Evolutionary conservation across 2,329 filamentous ascomycete genomes (phyloP).

Genomic region (Arthrinium phaeospermum): DNA sequence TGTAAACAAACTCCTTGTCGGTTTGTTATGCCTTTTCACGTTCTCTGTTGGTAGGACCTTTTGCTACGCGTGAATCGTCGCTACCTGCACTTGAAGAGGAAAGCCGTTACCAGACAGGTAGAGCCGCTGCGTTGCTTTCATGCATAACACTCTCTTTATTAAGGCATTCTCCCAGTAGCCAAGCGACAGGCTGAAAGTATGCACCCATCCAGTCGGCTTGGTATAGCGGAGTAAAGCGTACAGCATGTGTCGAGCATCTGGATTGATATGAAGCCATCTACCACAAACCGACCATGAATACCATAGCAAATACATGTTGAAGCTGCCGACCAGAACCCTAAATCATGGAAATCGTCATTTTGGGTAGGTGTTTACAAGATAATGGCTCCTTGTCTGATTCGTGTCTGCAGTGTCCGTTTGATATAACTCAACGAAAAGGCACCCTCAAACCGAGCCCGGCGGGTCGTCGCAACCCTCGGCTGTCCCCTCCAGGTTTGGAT

Average conservation of each 20-base stretch:
- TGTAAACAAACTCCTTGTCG: neutral
- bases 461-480: neutral
- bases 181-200: neutral
- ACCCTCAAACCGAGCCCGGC: neutral
- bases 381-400: neutral
- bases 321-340: neutral
- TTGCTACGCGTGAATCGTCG: neutral
- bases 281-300: neutral
- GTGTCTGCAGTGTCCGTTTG: neutral
- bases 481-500: slow-evolving; percentile 1
- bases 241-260: neutral
- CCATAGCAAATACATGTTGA: neutral
- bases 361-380: neutral
- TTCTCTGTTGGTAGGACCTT: neutral
- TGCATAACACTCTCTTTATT: neutral
- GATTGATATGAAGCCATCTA: neutral
- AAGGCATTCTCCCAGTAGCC: neutral
- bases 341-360: neutral
- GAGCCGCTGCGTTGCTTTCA: neutral
- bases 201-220: neutral
- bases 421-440: neutral
- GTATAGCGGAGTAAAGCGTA: neutral
- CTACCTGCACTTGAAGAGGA: neutral
- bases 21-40: neutral
- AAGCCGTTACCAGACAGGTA: neutral